Evolutionary conservation across 2,329 filamentous ascomycete species (phyloP).

Genomic region (Fusarium veterinarium): DNA sequence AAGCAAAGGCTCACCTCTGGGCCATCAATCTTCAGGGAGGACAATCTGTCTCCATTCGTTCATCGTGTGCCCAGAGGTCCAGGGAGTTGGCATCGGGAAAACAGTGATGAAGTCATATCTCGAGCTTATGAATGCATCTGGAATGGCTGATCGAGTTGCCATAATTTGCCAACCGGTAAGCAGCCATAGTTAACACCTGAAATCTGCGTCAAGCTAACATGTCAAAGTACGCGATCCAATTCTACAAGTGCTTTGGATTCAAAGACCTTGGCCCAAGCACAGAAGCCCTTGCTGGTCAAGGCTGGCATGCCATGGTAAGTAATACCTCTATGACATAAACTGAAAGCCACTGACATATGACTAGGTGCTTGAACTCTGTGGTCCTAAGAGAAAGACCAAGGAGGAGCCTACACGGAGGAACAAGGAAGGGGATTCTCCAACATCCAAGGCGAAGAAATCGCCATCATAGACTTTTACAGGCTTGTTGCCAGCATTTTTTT

Average conservation of each 20-base stretch:
- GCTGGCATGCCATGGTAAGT: slow-evolving; percentile 84
- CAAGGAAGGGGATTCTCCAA: slow-evolving; percentile 29
- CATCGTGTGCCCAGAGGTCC: slow-evolving; percentile 80
- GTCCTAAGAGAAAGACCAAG: slow-evolving; percentile 42
- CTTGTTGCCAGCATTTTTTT: background rate
- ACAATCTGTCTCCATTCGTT: slow-evolving; percentile 87
- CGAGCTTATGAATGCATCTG: slow-evolving; percentile 77
- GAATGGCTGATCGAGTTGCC: slow-evolving; percentile 77
- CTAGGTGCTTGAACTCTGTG: slow-evolving; percentile 42
- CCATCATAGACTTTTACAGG: slow-evolving; percentile 2
- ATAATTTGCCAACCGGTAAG: slow-evolving; percentile 79
- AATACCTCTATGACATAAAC: background rate
- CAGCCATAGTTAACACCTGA: background rate
- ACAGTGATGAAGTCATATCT: slow-evolving; percentile 81
- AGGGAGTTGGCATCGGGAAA: slow-evolving; percentile 78
- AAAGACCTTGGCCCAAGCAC: slow-evolving; percentile 74
- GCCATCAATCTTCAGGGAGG: slow-evolving; percentile 78
- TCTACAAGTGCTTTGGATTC: slow-evolving; percentile 84
- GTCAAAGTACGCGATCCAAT: slow-evolving; percentile 71
- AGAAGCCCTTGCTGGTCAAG: slow-evolving; percentile 79
- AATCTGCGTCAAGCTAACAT: background rate
- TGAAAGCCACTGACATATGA: background rate
- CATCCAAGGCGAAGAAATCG: slow-evolving; percentile 15
- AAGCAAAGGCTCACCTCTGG: slow-evolving; percentile 59
- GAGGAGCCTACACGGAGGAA: slow-evolving; percentile 37